These are phyloP conservation scores for Rhizodiscina lignyota DNA, from an alignment of 495 filamentous ascomycete species.

Conservation along the genomic window DNA sequence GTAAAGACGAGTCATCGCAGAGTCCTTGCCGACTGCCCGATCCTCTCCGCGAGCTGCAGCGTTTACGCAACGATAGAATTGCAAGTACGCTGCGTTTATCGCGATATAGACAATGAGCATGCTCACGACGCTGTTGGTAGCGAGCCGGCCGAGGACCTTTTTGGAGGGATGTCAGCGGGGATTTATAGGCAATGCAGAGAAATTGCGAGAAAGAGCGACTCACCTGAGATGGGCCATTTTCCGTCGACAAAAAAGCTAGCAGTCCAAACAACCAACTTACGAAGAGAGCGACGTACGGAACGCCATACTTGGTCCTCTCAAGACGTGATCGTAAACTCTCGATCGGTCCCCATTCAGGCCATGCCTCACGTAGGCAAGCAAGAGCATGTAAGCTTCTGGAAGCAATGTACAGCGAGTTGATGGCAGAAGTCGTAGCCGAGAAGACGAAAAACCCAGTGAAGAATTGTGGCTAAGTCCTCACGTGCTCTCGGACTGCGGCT, in stretches of 20 bases:
- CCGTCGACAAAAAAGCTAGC: constrained; percentile 1
- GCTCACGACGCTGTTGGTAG: background rate
- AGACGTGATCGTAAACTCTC: constrained; percentile 1
- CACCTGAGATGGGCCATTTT: background rate
- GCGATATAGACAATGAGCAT: constrained; percentile 5
- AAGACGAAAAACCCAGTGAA: constrained; percentile 6
- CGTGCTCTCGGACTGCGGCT: constrained; percentile 2
- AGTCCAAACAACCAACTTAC: constrained; percentile 6
- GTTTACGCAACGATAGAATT: constrained; percentile 3
- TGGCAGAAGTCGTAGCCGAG: constrained; percentile 1
- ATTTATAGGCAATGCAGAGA: background rate
- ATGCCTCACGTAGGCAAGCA: constrained; percentile 3
- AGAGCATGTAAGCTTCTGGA: constrained; percentile 4
- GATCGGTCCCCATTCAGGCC: constrained; percentile 3
- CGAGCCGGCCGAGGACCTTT: constrained; percentile 5
- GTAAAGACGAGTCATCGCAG: background rate
- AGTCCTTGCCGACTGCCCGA: background rate
- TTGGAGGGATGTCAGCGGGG: too few species aligned
- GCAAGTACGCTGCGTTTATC: constrained; percentile 1
- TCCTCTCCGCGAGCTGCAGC: constrained; percentile 3
- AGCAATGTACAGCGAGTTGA: constrained; percentile 3
- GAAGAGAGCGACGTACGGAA: constrained; percentile 1
- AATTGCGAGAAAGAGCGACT: background rate
- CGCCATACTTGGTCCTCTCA: constrained; percentile 3
- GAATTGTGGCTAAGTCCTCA: constrained; percentile 3